phyloP scores from a whole-genome alignment of 805 yeast genomes.

The Pichia occidentalis region DNA sequence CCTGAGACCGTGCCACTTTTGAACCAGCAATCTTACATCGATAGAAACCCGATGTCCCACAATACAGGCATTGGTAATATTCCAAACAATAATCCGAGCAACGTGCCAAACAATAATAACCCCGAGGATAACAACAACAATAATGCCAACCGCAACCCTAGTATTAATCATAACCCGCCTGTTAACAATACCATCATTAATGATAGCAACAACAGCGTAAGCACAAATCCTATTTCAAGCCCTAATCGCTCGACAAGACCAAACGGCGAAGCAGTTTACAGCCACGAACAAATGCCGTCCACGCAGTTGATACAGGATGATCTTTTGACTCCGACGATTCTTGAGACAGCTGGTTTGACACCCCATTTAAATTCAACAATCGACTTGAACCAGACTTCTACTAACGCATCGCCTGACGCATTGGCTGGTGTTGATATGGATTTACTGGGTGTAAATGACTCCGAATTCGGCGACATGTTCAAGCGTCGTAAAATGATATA shows the following conservation, averaged over 20 bases:
- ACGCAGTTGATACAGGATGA: neutral
- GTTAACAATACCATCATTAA: no score
- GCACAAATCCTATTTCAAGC: neutral
- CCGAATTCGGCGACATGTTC: conserved; percentile 14
- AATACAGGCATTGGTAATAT: no score
- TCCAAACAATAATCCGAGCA: no score
- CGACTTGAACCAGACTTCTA: neutral
- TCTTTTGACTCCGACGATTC: conserved; percentile 3
- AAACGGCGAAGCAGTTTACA: neutral
- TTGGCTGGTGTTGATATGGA: conserved; percentile 2
- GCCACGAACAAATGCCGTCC: neutral
- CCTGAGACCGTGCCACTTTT: no score
- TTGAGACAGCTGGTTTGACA: conserved; percentile 4
- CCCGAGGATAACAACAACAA: no score
- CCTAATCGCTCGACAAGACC: neutral
- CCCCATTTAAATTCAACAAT: conserved; percentile 3
- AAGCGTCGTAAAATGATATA: conserved; percentile 15
- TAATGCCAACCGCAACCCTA: no score
- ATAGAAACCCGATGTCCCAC: no score
- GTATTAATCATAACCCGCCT: no score
- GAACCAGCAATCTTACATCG: no score
- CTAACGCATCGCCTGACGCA: neutral
- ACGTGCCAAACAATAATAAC: neutral
- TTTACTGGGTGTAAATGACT: conserved; percentile 1
- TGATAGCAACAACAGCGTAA: no score